A percentile compares a stretch with the other conserved stretches of the same genome.
Evolutionary conservation across 345 rosid genomes (phyloP).

Genomic region (Adansonia digitata): DNA sequence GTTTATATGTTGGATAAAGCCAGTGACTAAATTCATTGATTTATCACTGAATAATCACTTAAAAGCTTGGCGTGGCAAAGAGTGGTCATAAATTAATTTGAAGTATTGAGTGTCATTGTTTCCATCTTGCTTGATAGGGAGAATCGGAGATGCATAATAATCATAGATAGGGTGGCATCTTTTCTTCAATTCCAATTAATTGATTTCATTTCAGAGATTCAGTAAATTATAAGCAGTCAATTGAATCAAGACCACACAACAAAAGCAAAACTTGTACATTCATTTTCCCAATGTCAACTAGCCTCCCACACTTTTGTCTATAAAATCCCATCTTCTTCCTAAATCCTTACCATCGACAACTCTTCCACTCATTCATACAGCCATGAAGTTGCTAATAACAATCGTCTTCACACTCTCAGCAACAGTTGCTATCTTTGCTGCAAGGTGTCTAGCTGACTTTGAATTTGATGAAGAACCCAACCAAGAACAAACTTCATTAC

Average conservation of each 20-base stretch:
- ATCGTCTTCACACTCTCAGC: slow-evolving; percentile 9
- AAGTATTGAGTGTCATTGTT: too few relatives aligned
- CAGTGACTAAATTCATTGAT: too few relatives aligned
- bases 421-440: background rate
- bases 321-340: slow-evolving; percentile 1
- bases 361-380: background rate
- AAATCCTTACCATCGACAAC: background rate
- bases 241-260: slow-evolving; percentile 21
- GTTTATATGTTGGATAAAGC: too few relatives aligned
- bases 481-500: background rate
- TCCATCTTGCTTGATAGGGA: background rate
- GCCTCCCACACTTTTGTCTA: background rate
- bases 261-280: slow-evolving; percentile 18
- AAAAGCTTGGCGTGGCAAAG: too few relatives aligned
- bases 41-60: too few relatives aligned
- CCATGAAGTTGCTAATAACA: slow-evolving; percentile 1
- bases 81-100: too few relatives aligned
- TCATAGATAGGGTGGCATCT: background rate
- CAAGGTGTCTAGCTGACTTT: background rate
- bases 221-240: slow-evolving; percentile 2
- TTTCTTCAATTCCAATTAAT: slow-evolving; percentile 20
- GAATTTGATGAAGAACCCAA: background rate
- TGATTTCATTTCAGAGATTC: background rate
- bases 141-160: slow-evolving; percentile 1
- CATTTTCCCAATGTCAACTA: slow-evolving; percentile 18